These are phyloP conservation scores for Alliaria petiolata DNA, from an alignment of 345 rosid genomes.

Conservation along the genomic window DNA sequence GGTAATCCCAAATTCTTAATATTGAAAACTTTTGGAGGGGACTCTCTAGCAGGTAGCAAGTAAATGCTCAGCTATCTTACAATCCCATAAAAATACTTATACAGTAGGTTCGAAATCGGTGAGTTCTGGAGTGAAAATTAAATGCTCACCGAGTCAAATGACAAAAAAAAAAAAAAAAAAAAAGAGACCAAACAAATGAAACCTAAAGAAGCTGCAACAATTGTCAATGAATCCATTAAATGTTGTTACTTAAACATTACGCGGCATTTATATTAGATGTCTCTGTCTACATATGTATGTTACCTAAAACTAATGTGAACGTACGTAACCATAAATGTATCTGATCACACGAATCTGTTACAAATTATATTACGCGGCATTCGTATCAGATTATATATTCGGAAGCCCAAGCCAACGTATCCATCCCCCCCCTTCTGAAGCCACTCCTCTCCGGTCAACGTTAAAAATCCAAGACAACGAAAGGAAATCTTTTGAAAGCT, in stretches of 20 bases:
- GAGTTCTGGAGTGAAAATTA: background rate
- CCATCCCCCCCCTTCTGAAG: no score
- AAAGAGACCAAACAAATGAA: no score
- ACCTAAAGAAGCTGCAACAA: background rate
- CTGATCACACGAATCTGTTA: background rate
- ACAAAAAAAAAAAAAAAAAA: background rate
- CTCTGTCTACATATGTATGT: background rate
- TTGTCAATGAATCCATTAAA: conserved; percentile 17
- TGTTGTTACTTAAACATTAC: no score
- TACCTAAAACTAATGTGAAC: background rate
- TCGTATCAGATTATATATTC: no score
- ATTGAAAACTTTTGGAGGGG: no score
- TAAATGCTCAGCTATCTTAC: no score
- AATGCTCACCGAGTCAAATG: background rate
- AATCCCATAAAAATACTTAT: background rate
- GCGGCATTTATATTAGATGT: conserved; percentile 4
- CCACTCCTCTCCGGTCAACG: background rate
- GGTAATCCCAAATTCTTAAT: no score
- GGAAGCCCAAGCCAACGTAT: no score
- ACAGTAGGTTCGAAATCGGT: background rate
- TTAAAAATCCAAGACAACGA: background rate
- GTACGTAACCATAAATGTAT: background rate
- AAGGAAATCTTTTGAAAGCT: background rate
- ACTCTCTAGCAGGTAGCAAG: no score
- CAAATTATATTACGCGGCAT: no score